A percentile compares a stretch with the other conserved stretches of the same genome.
phyloP scores from a whole-genome alignment of 2,329 filamentous ascomycete species.

The Trichoderma lentiforme region DNA sequence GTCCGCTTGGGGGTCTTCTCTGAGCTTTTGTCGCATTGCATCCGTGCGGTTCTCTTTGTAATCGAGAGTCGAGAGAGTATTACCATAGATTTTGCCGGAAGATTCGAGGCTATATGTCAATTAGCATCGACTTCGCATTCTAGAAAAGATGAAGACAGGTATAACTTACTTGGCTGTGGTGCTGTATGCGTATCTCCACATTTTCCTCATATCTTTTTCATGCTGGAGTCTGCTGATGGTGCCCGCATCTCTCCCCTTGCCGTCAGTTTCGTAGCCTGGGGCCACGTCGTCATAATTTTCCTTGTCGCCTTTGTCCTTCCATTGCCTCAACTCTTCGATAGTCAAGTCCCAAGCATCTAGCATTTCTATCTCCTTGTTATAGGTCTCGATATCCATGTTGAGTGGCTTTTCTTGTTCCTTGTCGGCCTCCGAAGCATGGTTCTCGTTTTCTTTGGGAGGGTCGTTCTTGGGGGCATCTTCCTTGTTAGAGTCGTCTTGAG shows the following conservation, averaged over 20 bases:
- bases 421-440: neutral
- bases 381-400: constrained; percentile 21
- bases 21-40: constrained; percentile 31
- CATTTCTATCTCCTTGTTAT: constrained; percentile 18
- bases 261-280: constrained; percentile 37
- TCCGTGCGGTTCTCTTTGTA: constrained; percentile 38
- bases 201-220: constrained; percentile 43
- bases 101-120: constrained; percentile 37
- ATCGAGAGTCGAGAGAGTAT: constrained; percentile 48
- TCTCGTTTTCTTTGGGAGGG: neutral
- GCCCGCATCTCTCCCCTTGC: constrained; percentile 32
- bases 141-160: no score
- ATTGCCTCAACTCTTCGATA: constrained; percentile 35
- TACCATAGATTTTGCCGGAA: constrained; percentile 55
- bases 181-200: constrained; percentile 40
- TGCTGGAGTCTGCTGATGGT: constrained; percentile 35
- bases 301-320: constrained; percentile 35
- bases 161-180: constrained; percentile 40
- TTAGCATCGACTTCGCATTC: neutral
- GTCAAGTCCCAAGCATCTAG: constrained; percentile 33
- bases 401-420: constrained; percentile 19
- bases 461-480: neutral
- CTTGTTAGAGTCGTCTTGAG: neutral
- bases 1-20: constrained; percentile 33
- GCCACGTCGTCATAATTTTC: constrained; percentile 36